A percentile compares a stretch with the other conserved stretches of the same genome.
Conservation (phyloP, 768 basidiomycete genomes). For the Hygrophorus russula region DNA sequence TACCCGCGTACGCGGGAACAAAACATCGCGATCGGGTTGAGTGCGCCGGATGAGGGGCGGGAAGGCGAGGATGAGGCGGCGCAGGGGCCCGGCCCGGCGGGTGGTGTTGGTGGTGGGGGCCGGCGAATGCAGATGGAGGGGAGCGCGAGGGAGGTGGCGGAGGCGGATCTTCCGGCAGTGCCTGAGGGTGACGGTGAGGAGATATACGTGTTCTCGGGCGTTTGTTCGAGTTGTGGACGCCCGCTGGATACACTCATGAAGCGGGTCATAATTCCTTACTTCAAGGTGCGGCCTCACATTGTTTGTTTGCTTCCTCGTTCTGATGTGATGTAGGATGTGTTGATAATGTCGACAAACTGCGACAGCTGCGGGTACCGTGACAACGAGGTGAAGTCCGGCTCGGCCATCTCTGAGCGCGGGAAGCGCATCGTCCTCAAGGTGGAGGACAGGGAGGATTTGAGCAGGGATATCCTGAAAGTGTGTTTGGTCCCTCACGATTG, state of each 20-base stretch:
- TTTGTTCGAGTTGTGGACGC: constrained; percentile 83
- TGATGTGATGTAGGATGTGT: constrained; percentile 52
- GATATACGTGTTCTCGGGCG: constrained; percentile 76
- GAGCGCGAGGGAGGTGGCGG: constrained; percentile 15
- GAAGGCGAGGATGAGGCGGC: constrained; percentile 1
- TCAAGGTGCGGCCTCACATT: constrained; percentile 52
- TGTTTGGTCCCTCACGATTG: constrained; percentile 7
- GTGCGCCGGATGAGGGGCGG: constrained; percentile 10
- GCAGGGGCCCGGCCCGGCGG: too few species aligned
- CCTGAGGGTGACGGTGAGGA: constrained; percentile 40
- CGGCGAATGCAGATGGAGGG: constrained; percentile 43
- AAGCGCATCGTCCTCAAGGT: constrained; percentile 84
- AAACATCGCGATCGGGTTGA: constrained; percentile 69
- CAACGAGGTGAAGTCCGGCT: constrained; percentile 94
- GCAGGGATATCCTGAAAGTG: constrained; percentile 91
- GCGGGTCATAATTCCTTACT: constrained; percentile 92
- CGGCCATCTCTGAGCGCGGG: constrained; percentile 80
- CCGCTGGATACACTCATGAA: constrained; percentile 86
- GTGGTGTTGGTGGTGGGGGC: too few species aligned
- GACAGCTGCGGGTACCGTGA: constrained; percentile 92
- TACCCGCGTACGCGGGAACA: constrained; percentile 76
- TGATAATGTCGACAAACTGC: constrained; percentile 99
- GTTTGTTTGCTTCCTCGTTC: constrained; percentile 1
- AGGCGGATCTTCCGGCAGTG: constrained; percentile 13
- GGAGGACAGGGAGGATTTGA: constrained; percentile 85